A percentile compares a stretch with the other conserved stretches of the same genome.
Evolutionary conservation across 1,284 basidiomycete species (phyloP).

Genomic region (Omphalotus olearius): DNA sequence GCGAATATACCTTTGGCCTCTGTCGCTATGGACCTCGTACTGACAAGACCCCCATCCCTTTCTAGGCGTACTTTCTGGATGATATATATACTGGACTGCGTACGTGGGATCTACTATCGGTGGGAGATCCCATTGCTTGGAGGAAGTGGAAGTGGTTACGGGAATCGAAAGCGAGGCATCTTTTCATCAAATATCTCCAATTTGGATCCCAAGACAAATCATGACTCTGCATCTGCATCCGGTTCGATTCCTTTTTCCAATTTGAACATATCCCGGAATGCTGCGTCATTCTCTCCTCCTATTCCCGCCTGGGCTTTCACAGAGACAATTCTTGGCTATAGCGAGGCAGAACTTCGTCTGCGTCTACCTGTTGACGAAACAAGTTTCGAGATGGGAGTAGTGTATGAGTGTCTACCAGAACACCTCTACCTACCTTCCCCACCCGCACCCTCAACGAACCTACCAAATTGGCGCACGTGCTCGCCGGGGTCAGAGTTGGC

Average conservation of each 20-base stretch:
- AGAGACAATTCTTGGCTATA: slow-evolving; percentile 18
- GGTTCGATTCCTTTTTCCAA: neutral
- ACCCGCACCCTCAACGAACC: slow-evolving; percentile 45
- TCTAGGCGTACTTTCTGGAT: slow-evolving; percentile 67
- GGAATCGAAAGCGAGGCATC: neutral
- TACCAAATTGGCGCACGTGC: neutral
- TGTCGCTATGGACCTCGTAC: neutral
- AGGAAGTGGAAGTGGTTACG: slow-evolving; percentile 10
- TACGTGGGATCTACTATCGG: slow-evolving; percentile 21
- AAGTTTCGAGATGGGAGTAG: slow-evolving; percentile 62
- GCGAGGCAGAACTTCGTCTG: slow-evolving; percentile 53
- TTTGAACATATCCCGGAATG: neutral
- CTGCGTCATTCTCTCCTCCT: slow-evolving; percentile 5
- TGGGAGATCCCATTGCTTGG: slow-evolving; percentile 9
- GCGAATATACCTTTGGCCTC: neutral
- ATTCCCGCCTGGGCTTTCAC: slow-evolving; percentile 1
- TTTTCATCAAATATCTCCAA: neutral
- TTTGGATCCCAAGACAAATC: neutral
- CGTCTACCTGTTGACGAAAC: slow-evolving; percentile 74
- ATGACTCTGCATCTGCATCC: neutral
- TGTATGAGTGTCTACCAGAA: slow-evolving; percentile 60
- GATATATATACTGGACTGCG: slow-evolving; percentile 54
- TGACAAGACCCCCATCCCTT: neutral
- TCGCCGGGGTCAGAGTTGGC: slow-evolving; percentile 53
- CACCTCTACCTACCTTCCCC: slow-evolving; percentile 60